These are phyloP conservation scores for Esteya vermicola DNA, from an alignment of 2,329 filamentous ascomycete species.

Conservation along the genomic window DNA sequence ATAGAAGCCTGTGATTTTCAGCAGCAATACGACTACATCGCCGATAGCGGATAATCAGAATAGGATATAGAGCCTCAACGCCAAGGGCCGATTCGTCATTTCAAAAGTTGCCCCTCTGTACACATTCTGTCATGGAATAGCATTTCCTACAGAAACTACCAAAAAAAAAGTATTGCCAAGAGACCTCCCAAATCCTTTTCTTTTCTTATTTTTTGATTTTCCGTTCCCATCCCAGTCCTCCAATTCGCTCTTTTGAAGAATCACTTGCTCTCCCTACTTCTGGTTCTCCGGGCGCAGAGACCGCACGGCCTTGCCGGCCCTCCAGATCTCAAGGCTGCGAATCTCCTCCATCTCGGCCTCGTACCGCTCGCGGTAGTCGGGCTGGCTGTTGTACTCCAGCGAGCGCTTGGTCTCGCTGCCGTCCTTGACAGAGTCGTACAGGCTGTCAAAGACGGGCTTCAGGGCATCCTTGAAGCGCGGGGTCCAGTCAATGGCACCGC, in stretches of 20 bases:
- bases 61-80: too few relatives aligned
- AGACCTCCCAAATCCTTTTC: neutral
- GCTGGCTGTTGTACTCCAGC: constrained; percentile 91
- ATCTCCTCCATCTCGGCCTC: constrained; percentile 99
- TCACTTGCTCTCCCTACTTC: too few relatives aligned
- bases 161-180: too few relatives aligned
- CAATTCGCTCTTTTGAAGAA: constrained; percentile 13
- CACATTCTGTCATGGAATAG: too few relatives aligned
- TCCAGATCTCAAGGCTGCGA: constrained; percentile 96
- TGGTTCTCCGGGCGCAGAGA: constrained; percentile 78
- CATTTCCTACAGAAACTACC: neutral
- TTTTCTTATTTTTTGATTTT: neutral
- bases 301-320: constrained; percentile 93
- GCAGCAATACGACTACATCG: neutral
- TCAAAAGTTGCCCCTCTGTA: too few relatives aligned
- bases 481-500: constrained; percentile 98
- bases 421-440: constrained; percentile 85
- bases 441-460: constrained; percentile 96
- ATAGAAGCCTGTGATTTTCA: constrained; percentile 1
- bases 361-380: constrained; percentile 93
- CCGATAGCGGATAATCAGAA: neutral
- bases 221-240: neutral
- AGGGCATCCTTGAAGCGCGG: constrained; percentile 93
- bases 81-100: too few relatives aligned
- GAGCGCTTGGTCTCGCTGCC: constrained; percentile 92